phyloP scores from a whole-genome alignment of 257 asterid genomes.

The Penstemon newberryi region DNA sequence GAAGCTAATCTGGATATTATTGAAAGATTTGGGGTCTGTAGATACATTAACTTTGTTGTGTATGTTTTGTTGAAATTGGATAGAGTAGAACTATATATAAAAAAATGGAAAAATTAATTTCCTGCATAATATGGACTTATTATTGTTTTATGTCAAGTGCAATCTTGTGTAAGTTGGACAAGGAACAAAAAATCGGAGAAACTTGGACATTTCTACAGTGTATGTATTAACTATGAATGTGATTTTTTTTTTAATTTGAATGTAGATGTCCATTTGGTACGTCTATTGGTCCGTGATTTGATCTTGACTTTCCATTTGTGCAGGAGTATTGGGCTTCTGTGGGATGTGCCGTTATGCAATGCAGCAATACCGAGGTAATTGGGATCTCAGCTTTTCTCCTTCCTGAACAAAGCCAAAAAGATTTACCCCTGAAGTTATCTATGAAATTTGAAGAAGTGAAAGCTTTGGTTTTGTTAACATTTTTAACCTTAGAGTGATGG shows the following conservation, averaged over 20 bases:
- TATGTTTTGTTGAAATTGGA: background rate
- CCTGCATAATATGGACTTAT: background rate
- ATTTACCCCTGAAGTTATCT: background rate
- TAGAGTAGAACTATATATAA: background rate
- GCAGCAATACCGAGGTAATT: conserved; percentile 96
- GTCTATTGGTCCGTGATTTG: background rate
- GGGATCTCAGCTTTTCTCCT: conserved; percentile 2
- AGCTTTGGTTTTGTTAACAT: background rate
- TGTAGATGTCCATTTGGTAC: background rate
- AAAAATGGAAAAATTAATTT: background rate
- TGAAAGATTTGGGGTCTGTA: background rate
- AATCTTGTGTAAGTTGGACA: background rate
- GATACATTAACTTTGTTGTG: background rate
- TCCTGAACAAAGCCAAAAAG: background rate
- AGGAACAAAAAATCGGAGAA: background rate
- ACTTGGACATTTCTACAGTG: background rate
- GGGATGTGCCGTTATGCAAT: conserved; percentile 98
- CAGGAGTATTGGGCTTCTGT: conserved; percentile 99
- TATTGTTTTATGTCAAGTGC: background rate
- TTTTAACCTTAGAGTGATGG: background rate
- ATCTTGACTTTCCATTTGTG: conserved; percentile 18
- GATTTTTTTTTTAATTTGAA: background rate
- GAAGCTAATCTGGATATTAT: background rate
- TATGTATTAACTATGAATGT: background rate
- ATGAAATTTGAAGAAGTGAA: background rate